phyloP scores from a whole-genome alignment of 2,329 filamentous ascomycete genomes.

The Colletotrichum lindemuthianum region DNA sequence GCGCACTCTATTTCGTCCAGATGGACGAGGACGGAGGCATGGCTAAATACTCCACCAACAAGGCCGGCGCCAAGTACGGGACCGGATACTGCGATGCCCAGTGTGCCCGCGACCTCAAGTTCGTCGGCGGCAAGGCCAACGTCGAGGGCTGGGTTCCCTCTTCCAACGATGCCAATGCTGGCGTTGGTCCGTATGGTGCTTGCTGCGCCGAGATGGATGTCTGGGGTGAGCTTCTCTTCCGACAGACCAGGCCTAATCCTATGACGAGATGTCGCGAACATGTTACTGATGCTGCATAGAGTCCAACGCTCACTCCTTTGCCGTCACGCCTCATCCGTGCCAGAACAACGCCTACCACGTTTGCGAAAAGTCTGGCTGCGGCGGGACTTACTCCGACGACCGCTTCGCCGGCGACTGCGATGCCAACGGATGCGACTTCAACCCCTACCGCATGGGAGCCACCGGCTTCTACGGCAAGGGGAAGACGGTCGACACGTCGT shows the following conservation, averaged over 20 bases:
- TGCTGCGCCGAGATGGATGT: slow-evolving; percentile 69
- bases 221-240: slow-evolving; percentile 59
- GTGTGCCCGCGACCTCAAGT: slow-evolving; percentile 59
- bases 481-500: slow-evolving; percentile 65
- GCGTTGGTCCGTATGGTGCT: slow-evolving; percentile 58
- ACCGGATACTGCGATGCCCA: slow-evolving; percentile 65
- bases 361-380: slow-evolving; percentile 50
- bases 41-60: slow-evolving; percentile 55
- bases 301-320: slow-evolving; percentile 66
- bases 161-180: slow-evolving; percentile 60
- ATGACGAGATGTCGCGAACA: too few relatives aligned
- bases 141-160: slow-evolving; percentile 58
- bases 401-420: slow-evolving; percentile 70
- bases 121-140: slow-evolving; percentile 57
- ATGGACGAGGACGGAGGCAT: slow-evolving; percentile 65
- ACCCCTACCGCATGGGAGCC: slow-evolving; percentile 70
- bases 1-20: slow-evolving; percentile 67
- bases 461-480: slow-evolving; percentile 68
- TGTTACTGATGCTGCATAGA: slow-evolving; percentile 30
- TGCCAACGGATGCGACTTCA: slow-evolving; percentile 74
- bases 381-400: slow-evolving; percentile 56
- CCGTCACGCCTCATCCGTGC: slow-evolving; percentile 68
- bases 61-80: slow-evolving; percentile 61
- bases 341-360: slow-evolving; percentile 52
- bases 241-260: too few relatives aligned